Base-by-base conservation (phyloP, 768 basidiomycete genomes). In the Gelatoporia subvermispora region DNA sequence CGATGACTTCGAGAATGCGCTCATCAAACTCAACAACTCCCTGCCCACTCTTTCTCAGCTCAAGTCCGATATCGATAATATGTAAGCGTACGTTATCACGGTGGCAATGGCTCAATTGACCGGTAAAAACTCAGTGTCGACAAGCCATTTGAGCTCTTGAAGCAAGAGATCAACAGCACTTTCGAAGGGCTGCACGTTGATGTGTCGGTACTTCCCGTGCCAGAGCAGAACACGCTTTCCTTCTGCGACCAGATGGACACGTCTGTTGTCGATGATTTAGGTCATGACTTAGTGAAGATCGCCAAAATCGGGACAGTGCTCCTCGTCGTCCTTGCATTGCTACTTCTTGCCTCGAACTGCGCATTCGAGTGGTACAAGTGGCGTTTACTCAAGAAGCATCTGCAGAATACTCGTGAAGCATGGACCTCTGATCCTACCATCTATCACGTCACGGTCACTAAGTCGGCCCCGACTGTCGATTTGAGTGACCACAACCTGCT, bases 361-460 rank as follows among this genome's bases (percentile, higher is more conserved):
- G 63, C 83, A 3, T 70, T 94, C 57, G 90, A 93, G 58, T 93
- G 91, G 88, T 93, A 84, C 74, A 87, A 86, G 60, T 96, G 92
- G 88, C 74, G 77, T 11, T 80, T 70, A 62, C 75, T 88, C 64
- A 79, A 79, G 67, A 58, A 55, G 3, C 82, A 89, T 57, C 68
- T 93, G 49, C 75, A 76, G 58, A 73, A 73, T 49, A 89, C 84
- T 4, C 85, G 90, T 38, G 76, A 84, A 54, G 88, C 86, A 3
- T 92, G 90, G 87, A 65, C 67, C 47, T 70, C 82, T 2, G 88
- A 93, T 63, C 87, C 88, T 5, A 80, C 82, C 10, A 69, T 81
- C 47, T 62, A 70, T 51, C 76, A 80, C 20, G 47, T 62, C 35
- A 66, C 69, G 41, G 56, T 66, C 31, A 53, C 62, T 4, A 53